Evolutionary conservation across 73 alveolate species (phyloP).

Genomic region (Tetrahymena malaccensis): DNA sequence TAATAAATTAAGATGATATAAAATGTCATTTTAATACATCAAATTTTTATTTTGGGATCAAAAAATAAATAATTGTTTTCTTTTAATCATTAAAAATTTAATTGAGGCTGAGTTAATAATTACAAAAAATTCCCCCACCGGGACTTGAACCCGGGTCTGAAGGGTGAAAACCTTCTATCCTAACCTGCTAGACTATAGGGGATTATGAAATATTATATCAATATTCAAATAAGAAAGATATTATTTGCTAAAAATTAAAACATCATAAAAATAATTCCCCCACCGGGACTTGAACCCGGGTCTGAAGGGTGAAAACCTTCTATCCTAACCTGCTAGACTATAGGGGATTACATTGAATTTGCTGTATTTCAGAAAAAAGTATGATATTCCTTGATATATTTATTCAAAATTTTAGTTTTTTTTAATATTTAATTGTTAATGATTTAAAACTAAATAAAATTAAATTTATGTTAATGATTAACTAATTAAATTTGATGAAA

Average conservation of each 20-base stretch:
- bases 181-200: conserved; percentile 1
- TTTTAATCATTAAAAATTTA: too few relatives aligned
- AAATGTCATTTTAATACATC: too few relatives aligned
- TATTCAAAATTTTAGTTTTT: too few relatives aligned
- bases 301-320: conserved; percentile 1
- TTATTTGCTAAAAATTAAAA: background rate
- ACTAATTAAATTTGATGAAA: too few relatives aligned
- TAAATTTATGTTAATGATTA: too few relatives aligned
- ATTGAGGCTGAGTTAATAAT: too few relatives aligned
- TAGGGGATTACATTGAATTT: background rate
- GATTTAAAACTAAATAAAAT: too few relatives aligned
- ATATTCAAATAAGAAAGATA: background rate
- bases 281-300: conserved; percentile 6
- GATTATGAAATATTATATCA: background rate
- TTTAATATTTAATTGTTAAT: too few relatives aligned
- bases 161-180: conserved; percentile 1
- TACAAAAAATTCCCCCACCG: background rate
- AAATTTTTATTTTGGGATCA: too few relatives aligned
- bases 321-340: conserved; percentile 1
- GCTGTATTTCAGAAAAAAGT: background rate
- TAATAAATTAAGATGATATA: too few relatives aligned
- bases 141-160: conserved; percentile 4
- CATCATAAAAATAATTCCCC: background rate
- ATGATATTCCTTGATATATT: background rate
- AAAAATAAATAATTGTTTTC: too few relatives aligned